Percentiles rank a stretch among this genome's conserved stretches.
Evolutionary conservation across 768 basidiomycete genomes (phyloP).

Genomic region (Lanmaoa rubissima): DNA sequence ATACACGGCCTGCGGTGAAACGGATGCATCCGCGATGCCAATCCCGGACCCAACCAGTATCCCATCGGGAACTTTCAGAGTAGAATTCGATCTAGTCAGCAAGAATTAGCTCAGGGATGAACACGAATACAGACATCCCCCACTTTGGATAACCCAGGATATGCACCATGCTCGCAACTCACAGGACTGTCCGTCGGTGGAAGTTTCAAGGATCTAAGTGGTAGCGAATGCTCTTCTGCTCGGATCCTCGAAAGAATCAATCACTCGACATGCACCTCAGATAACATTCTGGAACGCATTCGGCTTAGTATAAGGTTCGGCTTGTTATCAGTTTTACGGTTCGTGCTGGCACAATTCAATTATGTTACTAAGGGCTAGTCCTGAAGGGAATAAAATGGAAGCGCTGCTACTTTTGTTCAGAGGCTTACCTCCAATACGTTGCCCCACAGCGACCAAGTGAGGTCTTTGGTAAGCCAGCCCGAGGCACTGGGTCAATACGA

Average conservation of each 20-base stretch:
- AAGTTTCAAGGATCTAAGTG: not conserved
- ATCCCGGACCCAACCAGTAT: conserved; percentile 2
- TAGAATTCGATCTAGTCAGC: not conserved
- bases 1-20: conserved; percentile 34
- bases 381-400: conserved; percentile 8
- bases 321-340: not conserved
- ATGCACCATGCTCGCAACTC: not conserved
- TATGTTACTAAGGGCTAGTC: not conserved
- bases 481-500: not conserved
- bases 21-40: not conserved
- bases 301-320: not conserved
- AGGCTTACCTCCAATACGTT: not conserved
- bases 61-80: conserved; percentile 1
- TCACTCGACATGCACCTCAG: not conserved
- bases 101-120: not conserved
- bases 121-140: not conserved
- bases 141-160: conserved; percentile 5
- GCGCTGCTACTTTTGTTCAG: not conserved
- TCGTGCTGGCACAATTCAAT: conserved; percentile 1
- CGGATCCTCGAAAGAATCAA: not conserved
- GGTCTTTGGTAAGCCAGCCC: not conserved
- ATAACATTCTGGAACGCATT: not conserved
- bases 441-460: not conserved
- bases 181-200: not conserved
- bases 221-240: not conserved